These are phyloP conservation scores for Exophiala sp. DNA, from an alignment of 2,329 filamentous ascomycete genomes.

Conservation along the genomic window DNA sequence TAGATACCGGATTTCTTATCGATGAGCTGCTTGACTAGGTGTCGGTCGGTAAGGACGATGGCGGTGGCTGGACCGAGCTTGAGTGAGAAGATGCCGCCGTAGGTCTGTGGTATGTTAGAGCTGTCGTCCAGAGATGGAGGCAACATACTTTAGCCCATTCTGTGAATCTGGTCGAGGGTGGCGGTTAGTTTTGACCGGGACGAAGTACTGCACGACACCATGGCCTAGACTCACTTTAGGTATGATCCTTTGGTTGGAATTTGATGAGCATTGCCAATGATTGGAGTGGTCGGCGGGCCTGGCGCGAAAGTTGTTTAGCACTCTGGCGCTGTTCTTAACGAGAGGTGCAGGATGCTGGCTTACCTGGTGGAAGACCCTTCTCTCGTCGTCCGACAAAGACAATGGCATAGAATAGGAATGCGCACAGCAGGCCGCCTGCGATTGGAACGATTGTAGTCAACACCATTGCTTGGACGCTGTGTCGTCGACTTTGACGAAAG, in stretches of 20 bases:
- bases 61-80: slow-evolving; percentile 42
- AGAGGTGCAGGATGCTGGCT: slow-evolving; percentile 11
- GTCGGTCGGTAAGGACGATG: slow-evolving; percentile 41
- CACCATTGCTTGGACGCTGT: not conserved
- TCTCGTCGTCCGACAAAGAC: slow-evolving; percentile 20
- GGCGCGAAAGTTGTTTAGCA: not conserved
- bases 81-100: slow-evolving; percentile 42
- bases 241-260: slow-evolving; percentile 35
- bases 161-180: slow-evolving; percentile 40
- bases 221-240: slow-evolving; percentile 25
- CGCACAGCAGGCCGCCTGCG: slow-evolving; percentile 6
- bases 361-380: slow-evolving; percentile 33
- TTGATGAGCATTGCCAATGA: slow-evolving; percentile 42
- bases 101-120: slow-evolving; percentile 21
- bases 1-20: slow-evolving; percentile 46
- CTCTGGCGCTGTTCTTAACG: not conserved
- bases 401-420: slow-evolving; percentile 17
- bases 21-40: slow-evolving; percentile 41
- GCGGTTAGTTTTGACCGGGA: slow-evolving; percentile 28
- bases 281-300: slow-evolving; percentile 24
- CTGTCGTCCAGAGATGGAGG: not conserved
- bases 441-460: slow-evolving; percentile 1
- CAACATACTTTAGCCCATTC: slow-evolving; percentile 39
- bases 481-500: too few species aligned
- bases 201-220: slow-evolving; percentile 38